Evolutionary conservation across 2,329 filamentous ascomycete genomes (phyloP), one percentile per base, ranked within the genome.

Genomic region (Verticillium tricorpus): DNA sequence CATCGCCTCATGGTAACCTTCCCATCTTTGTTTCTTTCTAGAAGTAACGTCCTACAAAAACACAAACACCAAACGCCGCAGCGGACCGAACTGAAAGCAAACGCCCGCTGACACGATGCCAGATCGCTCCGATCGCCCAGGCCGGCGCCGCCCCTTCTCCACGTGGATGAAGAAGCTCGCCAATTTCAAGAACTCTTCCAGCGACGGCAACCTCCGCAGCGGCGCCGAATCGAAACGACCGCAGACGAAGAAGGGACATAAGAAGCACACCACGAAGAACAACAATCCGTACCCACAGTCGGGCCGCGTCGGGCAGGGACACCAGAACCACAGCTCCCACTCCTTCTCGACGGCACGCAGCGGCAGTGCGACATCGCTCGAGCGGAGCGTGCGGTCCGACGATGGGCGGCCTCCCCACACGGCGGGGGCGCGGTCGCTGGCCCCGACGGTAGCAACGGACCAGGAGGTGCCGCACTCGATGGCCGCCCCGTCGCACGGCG

Each of bases 261-360:
- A 89, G 76, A 91, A 89, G 76, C 82, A 80, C 57, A 73, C 77
- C 19, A 78, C 81, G 58, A 86, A 87, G 70, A 89, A 89, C 74
- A 96, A 97, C 80, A 94, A 94, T 72, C 93, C 93, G n/a, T 97
- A 97, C 71, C 91, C 91, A 9, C 84, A 94, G 69, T 96, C 92
- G 2, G 91, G 90, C 62, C 84, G 83, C 55, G 71, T 86, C 31
- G 58, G 45, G 17, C 45, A 54, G 11, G 75, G 75, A 64, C 67
- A 70, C 61, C 65, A 72, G 45, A 63, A 62, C 61, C 63, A 65
- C 62, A 85, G 82, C 71, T 80, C 80, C 55, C 77, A 78, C 60
- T 87, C 85, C 3, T 80, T 85, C 63, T 82, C 82, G 69, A 89
- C 78, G 61, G 84, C 77, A 12, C 82, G 77, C n/a, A 85, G 77